Conservation (phyloP, 345 rosid species). For the Eucalyptus cloeziana region DNA sequence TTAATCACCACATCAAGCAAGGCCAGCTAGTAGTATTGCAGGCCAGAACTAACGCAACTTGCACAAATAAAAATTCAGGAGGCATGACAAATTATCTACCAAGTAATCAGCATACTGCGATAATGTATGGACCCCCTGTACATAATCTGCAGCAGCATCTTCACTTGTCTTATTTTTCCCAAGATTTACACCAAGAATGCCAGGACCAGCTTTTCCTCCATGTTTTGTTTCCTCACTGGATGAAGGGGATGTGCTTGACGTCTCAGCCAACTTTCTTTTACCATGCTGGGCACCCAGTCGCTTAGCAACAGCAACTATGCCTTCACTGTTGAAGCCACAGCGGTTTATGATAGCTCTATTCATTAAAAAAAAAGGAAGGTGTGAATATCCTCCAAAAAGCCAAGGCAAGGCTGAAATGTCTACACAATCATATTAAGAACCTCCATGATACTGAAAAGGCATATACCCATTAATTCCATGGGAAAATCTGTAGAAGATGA, state of each 20-base stretch:
- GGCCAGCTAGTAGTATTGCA: not conserved
- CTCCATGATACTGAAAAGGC: not conserved
- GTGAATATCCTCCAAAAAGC: not conserved
- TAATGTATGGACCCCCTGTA: slow-evolving; percentile 94
- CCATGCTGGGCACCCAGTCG: slow-evolving; percentile 98
- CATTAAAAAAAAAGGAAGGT: not conserved
- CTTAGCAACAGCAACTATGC: slow-evolving; percentile 91
- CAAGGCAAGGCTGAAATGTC: not conserved
- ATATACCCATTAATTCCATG: not conserved
- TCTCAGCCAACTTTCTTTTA: slow-evolving; percentile 83
- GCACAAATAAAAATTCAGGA: not conserved
- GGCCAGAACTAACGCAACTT: not conserved
- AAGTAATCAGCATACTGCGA: slow-evolving; percentile 97
- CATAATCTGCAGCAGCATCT: slow-evolving; percentile 91
- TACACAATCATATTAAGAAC: not conserved
- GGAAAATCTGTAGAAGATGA: not conserved
- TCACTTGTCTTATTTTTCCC: slow-evolving; percentile 98
- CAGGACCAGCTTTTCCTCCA: slow-evolving; percentile 98
- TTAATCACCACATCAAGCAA: not conserved
- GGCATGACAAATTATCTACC: slow-evolving; percentile 23
- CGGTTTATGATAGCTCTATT: slow-evolving; percentile 90
- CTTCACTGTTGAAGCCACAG: slow-evolving; percentile 97
- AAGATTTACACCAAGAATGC: slow-evolving; percentile 94
- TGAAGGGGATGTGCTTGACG: slow-evolving; percentile 53
- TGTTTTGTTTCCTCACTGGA: slow-evolving; percentile 45